A percentile compares a stretch with the other conserved stretches of the same genome.
These are phyloP conservation scores for Thymus mandschuricus DNA, from an alignment of 257 asterid species.

Conservation along the genomic window DNA sequence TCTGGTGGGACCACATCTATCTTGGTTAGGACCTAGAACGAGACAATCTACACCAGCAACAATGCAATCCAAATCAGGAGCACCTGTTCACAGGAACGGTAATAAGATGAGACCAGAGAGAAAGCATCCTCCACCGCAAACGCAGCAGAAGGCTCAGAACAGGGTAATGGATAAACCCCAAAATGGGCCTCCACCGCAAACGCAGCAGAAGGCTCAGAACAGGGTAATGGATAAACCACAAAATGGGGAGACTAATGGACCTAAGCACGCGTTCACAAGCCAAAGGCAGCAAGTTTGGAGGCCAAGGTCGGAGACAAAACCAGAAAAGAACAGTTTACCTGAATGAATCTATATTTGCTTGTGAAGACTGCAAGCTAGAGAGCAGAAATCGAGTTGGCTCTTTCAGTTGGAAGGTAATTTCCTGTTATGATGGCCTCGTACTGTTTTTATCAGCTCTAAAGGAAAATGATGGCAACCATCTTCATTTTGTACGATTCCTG, in stretches of 20 bases:
- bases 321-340: conserved; percentile 21
- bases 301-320: conserved; percentile 44
- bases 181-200: conserved; percentile 25
- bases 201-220: conserved; percentile 34
- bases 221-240: conserved; percentile 29
- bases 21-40: conserved; percentile 37
- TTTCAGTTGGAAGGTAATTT: conserved; percentile 20
- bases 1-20: conserved; percentile 58
- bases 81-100: conserved; percentile 36
- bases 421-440: background rate
- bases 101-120: conserved; percentile 36
- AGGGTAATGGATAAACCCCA: conserved; percentile 29
- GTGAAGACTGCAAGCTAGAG: background rate
- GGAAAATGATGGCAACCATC: conserved; percentile 11
- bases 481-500: conserved; percentile 17
- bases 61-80: background rate
- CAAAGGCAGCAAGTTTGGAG: conserved; percentile 58
- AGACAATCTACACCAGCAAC: conserved; percentile 36
- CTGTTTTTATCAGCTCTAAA: background rate
- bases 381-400: background rate
- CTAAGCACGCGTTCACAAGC: conserved; percentile 43
- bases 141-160: conserved; percentile 34
- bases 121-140: conserved; percentile 32
- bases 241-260: conserved; percentile 31
- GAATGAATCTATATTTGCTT: conserved; percentile 13